Evolutionary conservation across 306 rosid species (phyloP).

Genomic region (Prunus mume): DNA sequence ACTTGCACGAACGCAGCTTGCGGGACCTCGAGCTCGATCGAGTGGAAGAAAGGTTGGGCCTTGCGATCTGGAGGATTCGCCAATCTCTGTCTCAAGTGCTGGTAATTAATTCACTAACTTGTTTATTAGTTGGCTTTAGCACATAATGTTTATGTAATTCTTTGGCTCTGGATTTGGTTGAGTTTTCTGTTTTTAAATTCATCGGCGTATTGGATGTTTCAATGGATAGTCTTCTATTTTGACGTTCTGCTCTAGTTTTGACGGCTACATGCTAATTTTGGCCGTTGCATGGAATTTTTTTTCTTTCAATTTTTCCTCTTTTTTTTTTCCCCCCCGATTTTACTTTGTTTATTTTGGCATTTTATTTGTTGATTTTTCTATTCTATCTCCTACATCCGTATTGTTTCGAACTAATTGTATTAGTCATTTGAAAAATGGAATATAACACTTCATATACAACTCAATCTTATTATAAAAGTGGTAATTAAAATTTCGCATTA

Average conservation of each 20-base stretch:
- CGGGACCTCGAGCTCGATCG: constrained; percentile 52
- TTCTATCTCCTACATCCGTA: not conserved
- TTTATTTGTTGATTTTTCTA: not conserved
- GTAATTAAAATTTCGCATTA: not conserved
- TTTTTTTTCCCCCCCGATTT: not conserved
- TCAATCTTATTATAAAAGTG: not conserved
- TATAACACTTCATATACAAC: not conserved
- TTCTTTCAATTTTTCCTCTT: not conserved
- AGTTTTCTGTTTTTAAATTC: constrained; percentile 7
- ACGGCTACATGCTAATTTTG: constrained; percentile 2
- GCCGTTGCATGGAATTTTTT: not conserved
- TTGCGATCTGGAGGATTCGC: constrained; percentile 94
- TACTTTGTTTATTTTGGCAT: not conserved
- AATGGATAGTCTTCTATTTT: not conserved
- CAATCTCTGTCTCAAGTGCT: constrained; percentile 88
- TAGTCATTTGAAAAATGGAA: not conserved
- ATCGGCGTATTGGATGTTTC: not conserved
- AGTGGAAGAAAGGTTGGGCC: constrained; percentile 92
- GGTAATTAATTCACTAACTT: constrained; percentile 41
- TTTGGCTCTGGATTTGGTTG: constrained; percentile 14
- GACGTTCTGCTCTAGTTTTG: not conserved
- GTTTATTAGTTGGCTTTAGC: constrained; percentile 9
- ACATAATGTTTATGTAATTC: constrained; percentile 13
- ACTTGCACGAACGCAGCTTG: constrained; percentile 77
- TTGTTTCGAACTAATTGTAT: not conserved